Evolutionary conservation across 768 basidiomycete species (phyloP), one percentile per base, ranked within the genome.

Genomic region (Termitomyces sp.): DNA sequence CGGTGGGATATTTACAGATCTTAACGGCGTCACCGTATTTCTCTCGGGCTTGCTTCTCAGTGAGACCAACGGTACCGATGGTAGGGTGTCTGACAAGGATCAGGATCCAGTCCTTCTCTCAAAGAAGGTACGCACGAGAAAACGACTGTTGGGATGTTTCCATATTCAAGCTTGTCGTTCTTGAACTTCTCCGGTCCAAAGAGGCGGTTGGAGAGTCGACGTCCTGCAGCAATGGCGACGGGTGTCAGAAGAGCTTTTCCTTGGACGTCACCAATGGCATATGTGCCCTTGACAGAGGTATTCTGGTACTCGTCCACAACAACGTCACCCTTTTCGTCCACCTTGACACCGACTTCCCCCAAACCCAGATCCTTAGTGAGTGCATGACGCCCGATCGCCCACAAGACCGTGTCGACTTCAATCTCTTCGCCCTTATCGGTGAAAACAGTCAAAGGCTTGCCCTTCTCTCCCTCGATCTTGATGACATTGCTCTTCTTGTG

Each of bases 141-240:
- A 56, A 98, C 94, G 60, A 98, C 97, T 48, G 88, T 92, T 3
- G 97, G 88, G 58, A 99, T 94, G 69, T 98, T 84, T 35, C 87
- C 80, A 69, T 98, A 99, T 64, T 77, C 79, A 57, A 98, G 79
- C 71, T 96, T 94, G 66, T 96, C 90, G 49, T 88, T 70, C 76
- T 90, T 94, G 81, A 80, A 95, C 72, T 91, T 79, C 59, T 85
- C 83, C 3, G 87, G 86, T 10, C 97, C 97, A 66, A 93, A 99
- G 47, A 98, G 74, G 58, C 97, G 78, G 74, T 98, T 98, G 54
- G 89, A 80, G 40, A 98, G 76, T 60, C 94, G 76, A 59, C 97
- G 78, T 22, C 94, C 97, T 16, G 97, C 97, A 49, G 96, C 96
- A 57, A 99, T 96, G 43, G 97, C 97, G 10, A 99, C 97, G 16